A percentile compares a stretch with the other conserved stretches of the same genome.
Conservation (phyloP, 306 rosid genomes). For the Datisca glomerata region DNA sequence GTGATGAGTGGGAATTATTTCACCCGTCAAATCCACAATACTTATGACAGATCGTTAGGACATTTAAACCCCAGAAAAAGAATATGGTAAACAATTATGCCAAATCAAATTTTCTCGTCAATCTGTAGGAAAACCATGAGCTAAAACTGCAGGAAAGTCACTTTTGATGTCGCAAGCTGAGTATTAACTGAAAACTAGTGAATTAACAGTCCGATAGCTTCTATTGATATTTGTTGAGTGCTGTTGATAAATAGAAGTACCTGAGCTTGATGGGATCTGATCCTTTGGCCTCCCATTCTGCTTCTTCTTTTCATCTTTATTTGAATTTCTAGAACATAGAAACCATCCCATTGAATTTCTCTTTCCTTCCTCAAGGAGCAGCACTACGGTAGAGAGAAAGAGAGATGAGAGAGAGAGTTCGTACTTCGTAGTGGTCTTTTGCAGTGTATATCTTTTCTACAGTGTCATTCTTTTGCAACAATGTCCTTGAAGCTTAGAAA, state of each 20-base stretch:
- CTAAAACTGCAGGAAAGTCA: slow-evolving; percentile 1
- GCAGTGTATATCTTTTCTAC: slow-evolving; percentile 5
- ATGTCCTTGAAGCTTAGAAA: slow-evolving; percentile 6
- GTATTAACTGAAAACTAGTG: background rate
- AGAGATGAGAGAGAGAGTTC: slow-evolving; percentile 2
- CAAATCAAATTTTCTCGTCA: slow-evolving; percentile 5
- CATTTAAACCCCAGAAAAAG: slow-evolving; percentile 1
- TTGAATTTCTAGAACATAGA: slow-evolving; percentile 29
- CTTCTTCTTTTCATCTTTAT: slow-evolving; percentile 24
- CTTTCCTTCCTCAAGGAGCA: slow-evolving; percentile 10
- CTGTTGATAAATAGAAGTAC: slow-evolving; percentile 20
- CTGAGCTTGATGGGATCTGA: slow-evolving; percentile 42
- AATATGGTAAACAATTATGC: background rate
- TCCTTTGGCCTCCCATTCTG: slow-evolving; percentile 18
- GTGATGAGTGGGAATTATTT: background rate
- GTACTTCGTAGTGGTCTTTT: background rate
- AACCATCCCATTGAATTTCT: slow-evolving; percentile 33
- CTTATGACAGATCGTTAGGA: background rate
- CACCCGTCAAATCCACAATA: background rate
- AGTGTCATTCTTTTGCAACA: slow-evolving; percentile 7
- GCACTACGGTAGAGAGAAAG: slow-evolving; percentile 10
- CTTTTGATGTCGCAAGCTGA: background rate
- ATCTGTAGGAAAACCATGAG: background rate
- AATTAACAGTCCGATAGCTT: slow-evolving; percentile 2
- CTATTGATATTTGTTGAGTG: too few relatives aligned